Base-by-base conservation (phyloP, 208 protist species). In the Balamuthia mandrillaris region DNA sequence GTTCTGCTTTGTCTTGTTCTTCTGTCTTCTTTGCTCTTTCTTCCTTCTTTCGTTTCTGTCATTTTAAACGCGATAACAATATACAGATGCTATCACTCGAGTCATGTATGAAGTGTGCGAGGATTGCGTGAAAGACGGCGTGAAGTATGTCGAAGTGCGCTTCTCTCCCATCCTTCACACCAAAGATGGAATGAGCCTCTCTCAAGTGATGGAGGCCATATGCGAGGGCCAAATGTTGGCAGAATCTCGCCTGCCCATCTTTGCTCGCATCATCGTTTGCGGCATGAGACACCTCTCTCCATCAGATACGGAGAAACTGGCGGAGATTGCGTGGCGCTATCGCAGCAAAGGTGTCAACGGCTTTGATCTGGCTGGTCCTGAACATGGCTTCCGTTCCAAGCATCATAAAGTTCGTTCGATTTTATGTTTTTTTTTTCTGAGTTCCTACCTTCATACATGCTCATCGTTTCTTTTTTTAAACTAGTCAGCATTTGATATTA, bases 91-190 rank as follows among this genome's bases (percentile, higher is more conserved):
- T 16, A 83, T 93, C 31, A 92, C 88, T 24, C 78, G 91, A 47
- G 89, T 84, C 42, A 88, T 93, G 27, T 94, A 92, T 68, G 91
- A 93, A 56, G 68, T 94, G 21, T 91, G 89, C 65, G 87, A 93
- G 68, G 91, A 93, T 86, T 84, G 86, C 21, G 39, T 35, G 6
- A 37, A 29, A 6, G 90, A 93, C 86, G 88, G 88, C 18, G 51
- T 92, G 3, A 39, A 49, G 12, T 93, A 93, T 72, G 9, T 93
- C 0, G 90, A 93, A 63, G 33, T 93, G 33, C 82, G 90, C 56
- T 93, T 93, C 44, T 52, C 66, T 37, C 90, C 90, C 18, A 86
- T 93, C 18, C 41, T 93, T 10, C 90, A 93, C 75, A 75, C 42
- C 6, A 27, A 56, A 1, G 58, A 90, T 9, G 86, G 85, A 16